Evolutionary conservation across 2,329 filamentous ascomycete species (phyloP), one percentile per base, ranked within the genome.

Genomic region (Peltaster fructicola): DNA sequence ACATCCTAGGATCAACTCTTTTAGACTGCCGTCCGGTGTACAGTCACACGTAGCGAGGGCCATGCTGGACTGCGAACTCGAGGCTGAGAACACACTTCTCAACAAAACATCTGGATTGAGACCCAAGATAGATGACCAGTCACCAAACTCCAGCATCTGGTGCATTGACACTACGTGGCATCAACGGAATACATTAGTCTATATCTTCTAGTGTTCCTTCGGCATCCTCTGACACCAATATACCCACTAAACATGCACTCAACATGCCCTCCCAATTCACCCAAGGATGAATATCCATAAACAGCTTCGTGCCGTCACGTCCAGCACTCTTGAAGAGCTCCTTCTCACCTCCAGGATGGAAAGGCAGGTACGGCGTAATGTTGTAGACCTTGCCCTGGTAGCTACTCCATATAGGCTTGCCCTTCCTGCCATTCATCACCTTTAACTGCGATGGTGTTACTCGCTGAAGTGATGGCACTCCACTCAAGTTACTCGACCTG

Each of bases 321-420:
- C 71, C 79, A 1, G 55, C 64, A 15, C 62, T 75, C 43, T 93
- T 85, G 54, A 73, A 84, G 40, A 88, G 50, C 53, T 90, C 78
- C 4, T 70, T 68, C 39, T 74, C 68, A 6, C 79, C 88, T 12
- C 88, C 88, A 0, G 88, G 88, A 48, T 98, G 88, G 46, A 82
- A 98, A 1, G 77, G 72, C 17, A 82, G 48, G 46, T 95, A 98
- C 0, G 85, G 81, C 0, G 74, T 75, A 30, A 98, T 73, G 44
- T 95, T 95, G 54, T 95, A 98, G 14, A 95, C 85, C 42, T 78
- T 77, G 1, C 85, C 84, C 31, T 80, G 75, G 32, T 91, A 73
- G 1, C 71, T 78, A 31, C 77, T 90, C 88, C 88, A 98, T 1
- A 84, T 81, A 41, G 91, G 79, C 25, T 47, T 50, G 6, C 81